Evolutionary conservation across 208 protist species (phyloP), one percentile per base, ranked within the genome.

Genomic region (Tritrichomonas musculus): DNA sequence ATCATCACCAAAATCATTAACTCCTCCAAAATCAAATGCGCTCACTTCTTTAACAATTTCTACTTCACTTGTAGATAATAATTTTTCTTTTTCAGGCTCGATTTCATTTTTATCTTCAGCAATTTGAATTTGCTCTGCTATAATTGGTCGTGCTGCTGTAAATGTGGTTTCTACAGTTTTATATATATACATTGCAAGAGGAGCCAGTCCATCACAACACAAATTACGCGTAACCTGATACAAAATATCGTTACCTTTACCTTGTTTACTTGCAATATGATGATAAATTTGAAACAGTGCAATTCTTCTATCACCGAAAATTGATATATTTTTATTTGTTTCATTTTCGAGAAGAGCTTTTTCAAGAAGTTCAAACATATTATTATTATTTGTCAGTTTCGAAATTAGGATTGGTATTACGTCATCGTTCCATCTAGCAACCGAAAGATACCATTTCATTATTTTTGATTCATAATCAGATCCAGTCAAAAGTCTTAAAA

Each of bases 211-310:
- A 55, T 44, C 44, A 33, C 13, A 88, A 17, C 53, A 36, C 9
- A 88, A 30, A 11, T 30, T 57, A 14, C 39, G 47, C 3, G 77
- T 20, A 39, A 88, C 77, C 30, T 69, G 64, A 33, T 8, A 25
- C 5, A 69, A n/a, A 69, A 69, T 69, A 30, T 14, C 14, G 30
- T 30, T 47, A 0, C 14, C 73, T 8, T 82, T 39, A 53, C 50
- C 41, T 50, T n/a, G 47, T 25, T 82, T 82, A 1, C 41, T 36
- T 39, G 47, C 39, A 5, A 88, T 14, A 57, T 88, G 47, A 57
- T 88, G 39, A 53, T 53, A 39, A 39, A 88, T 88, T 50, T 88
- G 77, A 47, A 88, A 88, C 20, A 88, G 22, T 27, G 77, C n/a
- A 33, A 47, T 44, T 53, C 77, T 53, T 88, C 47, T 13, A 57